Base-by-base conservation (phyloP, 805 yeast genomes). In the Candida manassasensis region DNA sequence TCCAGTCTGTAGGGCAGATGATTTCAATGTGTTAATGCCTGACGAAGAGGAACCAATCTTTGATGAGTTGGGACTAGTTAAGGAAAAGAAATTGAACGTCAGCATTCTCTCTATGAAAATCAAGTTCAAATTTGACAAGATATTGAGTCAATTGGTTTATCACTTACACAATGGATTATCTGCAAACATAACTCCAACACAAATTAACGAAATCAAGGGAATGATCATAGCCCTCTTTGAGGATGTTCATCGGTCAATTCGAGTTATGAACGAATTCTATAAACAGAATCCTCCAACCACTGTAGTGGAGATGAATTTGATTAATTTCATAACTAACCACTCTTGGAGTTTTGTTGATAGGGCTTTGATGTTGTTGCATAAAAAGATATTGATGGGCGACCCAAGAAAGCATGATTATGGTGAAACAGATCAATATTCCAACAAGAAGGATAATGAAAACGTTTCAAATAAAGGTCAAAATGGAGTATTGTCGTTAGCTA, bases 21-120 rank as follows among this genome's bases (percentile, higher is more conserved):
- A 76, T 45, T 73, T 71, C 49, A 79, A 77, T 43, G 79, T 79
- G 0, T 57, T 71, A n/a, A 52, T 74, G 44, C 81, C 82, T 0
- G 69, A 64, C 21, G 81, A 59, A 19, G 59, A 61, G 24, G 72
- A 67, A 33, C 67, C 66, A 0, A 41, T 57, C 4, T 52, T 52
- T 34, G 46, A 54, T 36, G 52, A 52, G 14, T 30, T 36, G 16
- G 57, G 56, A 12, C 39, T 62, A 35, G 53, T 62, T 26, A 47
- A 48, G 3, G 61, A 63, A 3, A 55, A 61, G 29, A 56, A 53
- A 18, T 48, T 77, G 19, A 65, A 71, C 41, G 64, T 64, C n/a
- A 58, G 70, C 13, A 61, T 69, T 5, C 59, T 78, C 16, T 71
- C 75, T 21, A 52, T 75, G 50, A 75, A 74, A 39, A 73, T 76